Evolutionary conservation across 2,329 filamentous ascomycete genomes (phyloP).

Genomic region (Ophiobolus disseminans): DNA sequence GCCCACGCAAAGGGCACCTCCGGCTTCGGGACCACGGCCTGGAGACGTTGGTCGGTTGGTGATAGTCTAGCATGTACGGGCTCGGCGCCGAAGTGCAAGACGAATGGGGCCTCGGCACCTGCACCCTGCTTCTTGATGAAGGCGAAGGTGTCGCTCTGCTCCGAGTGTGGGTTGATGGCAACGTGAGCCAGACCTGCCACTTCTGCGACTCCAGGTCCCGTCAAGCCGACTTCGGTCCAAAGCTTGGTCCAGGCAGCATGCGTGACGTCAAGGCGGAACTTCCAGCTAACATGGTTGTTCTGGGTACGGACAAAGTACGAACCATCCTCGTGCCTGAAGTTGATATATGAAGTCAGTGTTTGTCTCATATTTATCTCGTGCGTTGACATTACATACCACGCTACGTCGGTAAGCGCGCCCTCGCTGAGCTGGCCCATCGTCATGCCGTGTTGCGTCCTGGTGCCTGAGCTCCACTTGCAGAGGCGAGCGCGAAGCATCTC

Average conservation of each 20-base stretch:
- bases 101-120: slow-evolving; percentile 19
- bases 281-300: slow-evolving; percentile 11
- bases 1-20: slow-evolving; percentile 23
- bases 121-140: slow-evolving; percentile 33
- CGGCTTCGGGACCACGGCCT: not conserved
- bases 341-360: slow-evolving; percentile 11
- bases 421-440: slow-evolving; percentile 20
- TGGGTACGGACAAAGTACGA: slow-evolving; percentile 26
- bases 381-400: too few relatives aligned
- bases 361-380: not conserved
- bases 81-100: slow-evolving; percentile 27
- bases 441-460: not conserved
- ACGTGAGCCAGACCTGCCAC: slow-evolving; percentile 12
- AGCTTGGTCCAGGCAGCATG: slow-evolving; percentile 24
- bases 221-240: slow-evolving; percentile 23
- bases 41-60: not conserved
- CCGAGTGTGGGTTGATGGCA: slow-evolving; percentile 27
- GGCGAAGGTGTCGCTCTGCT: slow-evolving; percentile 27
- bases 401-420: slow-evolving; percentile 12
- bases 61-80: slow-evolving; percentile 16
- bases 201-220: not conserved
- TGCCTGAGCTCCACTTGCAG: slow-evolving; percentile 11
- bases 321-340: slow-evolving; percentile 30
- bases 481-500: slow-evolving; percentile 9
- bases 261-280: slow-evolving; percentile 16